Evolutionary conservation across 192 early-diverging fungal species (phyloP).

Genomic region (Lobosporangium transversale): DNA sequence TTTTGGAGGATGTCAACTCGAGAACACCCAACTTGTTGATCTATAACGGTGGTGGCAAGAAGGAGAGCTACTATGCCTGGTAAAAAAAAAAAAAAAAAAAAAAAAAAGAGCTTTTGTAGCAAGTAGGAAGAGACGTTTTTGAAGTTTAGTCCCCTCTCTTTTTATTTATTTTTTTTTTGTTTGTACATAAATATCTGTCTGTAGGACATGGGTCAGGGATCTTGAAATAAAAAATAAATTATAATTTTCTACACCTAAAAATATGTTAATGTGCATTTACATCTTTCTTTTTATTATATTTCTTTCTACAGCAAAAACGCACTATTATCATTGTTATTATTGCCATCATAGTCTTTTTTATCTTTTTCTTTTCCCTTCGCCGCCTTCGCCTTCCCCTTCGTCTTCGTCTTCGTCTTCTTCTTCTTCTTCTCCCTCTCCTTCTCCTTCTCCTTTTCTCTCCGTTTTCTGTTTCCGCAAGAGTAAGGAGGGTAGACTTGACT

Average conservation of each 20-base stretch:
- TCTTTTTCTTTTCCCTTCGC: too few species aligned
- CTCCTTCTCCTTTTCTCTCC: neutral
- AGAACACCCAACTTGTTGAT: conserved; percentile 70
- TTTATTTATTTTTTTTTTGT: neutral
- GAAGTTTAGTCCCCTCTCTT: neutral
- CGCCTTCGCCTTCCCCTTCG: neutral
- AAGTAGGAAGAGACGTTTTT: too few species aligned
- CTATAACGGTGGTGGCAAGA: conserved; percentile 61
- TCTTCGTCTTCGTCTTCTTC: neutral
- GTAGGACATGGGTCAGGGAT: neutral
- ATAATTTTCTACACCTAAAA: too few species aligned
- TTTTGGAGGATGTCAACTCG: conserved; percentile 56
- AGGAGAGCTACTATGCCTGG: conserved; percentile 35
- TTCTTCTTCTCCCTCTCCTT: neutral
- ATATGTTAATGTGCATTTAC: too few species aligned
- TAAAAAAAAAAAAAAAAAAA: conserved; percentile 8
- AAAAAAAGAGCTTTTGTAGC: too few species aligned
- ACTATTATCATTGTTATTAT: too few species aligned
- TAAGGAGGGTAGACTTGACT: too few species aligned
- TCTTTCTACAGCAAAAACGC: too few species aligned
- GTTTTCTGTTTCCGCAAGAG: neutral
- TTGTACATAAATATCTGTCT: neutral
- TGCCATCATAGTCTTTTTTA: too few species aligned
- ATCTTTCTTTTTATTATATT: too few species aligned
- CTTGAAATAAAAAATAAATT: too few species aligned